Percentiles rank a stretch among this genome's conserved stretches.
phyloP scores from a whole-genome alignment of 1,284 basidiomycete species.

The Cutaneotrichosporon sp. region DNA sequence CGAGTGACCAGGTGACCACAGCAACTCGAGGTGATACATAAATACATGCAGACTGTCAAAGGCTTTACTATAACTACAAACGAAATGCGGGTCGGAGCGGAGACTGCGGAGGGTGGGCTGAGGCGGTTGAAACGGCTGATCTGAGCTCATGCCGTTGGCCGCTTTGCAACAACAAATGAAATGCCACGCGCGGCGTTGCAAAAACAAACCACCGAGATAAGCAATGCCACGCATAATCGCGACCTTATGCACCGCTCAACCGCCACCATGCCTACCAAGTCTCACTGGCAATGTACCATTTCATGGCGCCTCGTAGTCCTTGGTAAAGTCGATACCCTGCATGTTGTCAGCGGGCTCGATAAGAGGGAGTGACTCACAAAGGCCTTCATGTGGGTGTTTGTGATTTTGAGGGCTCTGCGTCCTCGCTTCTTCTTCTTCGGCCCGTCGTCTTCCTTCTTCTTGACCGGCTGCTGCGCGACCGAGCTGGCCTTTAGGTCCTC shows the following conservation, averaged over 20 bases:
- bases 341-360: too few relatives aligned
- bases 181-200: background rate
- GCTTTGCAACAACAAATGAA: slow-evolving; percentile 3
- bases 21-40: too few relatives aligned
- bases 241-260: too few relatives aligned
- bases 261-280: too few relatives aligned
- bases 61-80: too few relatives aligned
- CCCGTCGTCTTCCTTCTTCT: slow-evolving; percentile 23
- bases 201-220: slow-evolving; percentile 6
- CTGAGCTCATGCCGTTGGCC: too few relatives aligned
- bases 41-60: too few relatives aligned
- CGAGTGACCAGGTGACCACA: too few relatives aligned
- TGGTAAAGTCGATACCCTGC: slow-evolving; percentile 48
- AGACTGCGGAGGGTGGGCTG: too few relatives aligned
- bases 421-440: slow-evolving; percentile 41
- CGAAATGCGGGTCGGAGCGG: too few relatives aligned
- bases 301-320: slow-evolving; percentile 41
- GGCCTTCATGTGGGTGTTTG: slow-evolving; percentile 48
- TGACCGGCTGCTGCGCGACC: slow-evolving; percentile 30
- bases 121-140: too few relatives aligned
- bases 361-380: slow-evolving; percentile 39
- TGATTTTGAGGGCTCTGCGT: slow-evolving; percentile 42
- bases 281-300: background rate
- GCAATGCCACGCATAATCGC: slow-evolving; percentile 4
- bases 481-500: slow-evolving; percentile 39